These are phyloP conservation scores for Candida quercuum DNA, from an alignment of 805 yeast species.

Conservation along the genomic window DNA sequence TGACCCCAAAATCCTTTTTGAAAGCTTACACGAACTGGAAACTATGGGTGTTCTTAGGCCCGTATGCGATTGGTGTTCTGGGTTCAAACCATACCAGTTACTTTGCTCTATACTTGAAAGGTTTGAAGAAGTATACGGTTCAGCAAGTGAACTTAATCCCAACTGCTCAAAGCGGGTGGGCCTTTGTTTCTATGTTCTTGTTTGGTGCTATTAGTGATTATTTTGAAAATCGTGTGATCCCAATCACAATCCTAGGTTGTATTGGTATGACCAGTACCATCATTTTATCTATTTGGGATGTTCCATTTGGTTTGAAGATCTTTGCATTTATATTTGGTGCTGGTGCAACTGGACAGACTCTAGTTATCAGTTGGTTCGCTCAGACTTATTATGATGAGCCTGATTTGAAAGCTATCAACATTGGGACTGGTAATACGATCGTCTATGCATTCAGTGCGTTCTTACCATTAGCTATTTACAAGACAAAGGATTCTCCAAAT, in stretches of 20 bases:
- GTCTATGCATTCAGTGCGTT: constrained; percentile 5
- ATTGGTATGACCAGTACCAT: constrained; percentile 1
- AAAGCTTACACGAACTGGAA: constrained; percentile 52
- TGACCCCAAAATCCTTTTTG: constrained; percentile 53
- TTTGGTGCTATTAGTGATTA: constrained; percentile 4
- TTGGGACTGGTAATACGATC: constrained; percentile 4
- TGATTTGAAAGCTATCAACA: constrained; percentile 4
- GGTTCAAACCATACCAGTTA: background rate
- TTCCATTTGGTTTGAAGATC: constrained; percentile 2
- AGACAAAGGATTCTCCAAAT: constrained; percentile 3
- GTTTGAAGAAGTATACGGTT: background rate
- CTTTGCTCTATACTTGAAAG: constrained; percentile 3
- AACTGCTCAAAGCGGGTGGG: constrained; percentile 5
- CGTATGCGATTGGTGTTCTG: constrained; percentile 2
- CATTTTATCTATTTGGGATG: constrained; percentile 3
- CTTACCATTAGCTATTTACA: constrained; percentile 5
- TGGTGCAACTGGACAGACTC: constrained; percentile 3
- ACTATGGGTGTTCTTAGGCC: constrained; percentile 20
- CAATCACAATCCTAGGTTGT: background rate
- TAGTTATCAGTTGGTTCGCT: constrained; percentile 5
- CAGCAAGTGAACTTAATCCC: constrained; percentile 3
- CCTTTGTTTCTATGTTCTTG: background rate
- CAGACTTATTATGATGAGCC: constrained; percentile 5
- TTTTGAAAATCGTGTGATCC: constrained; percentile 1
- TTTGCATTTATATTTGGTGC: constrained; percentile 5